A percentile compares a stretch with the other conserved stretches of the same genome.
phyloP scores from a whole-genome alignment of 2,329 filamentous ascomycete genomes.

The Trichothecium sympodiale region DNA sequence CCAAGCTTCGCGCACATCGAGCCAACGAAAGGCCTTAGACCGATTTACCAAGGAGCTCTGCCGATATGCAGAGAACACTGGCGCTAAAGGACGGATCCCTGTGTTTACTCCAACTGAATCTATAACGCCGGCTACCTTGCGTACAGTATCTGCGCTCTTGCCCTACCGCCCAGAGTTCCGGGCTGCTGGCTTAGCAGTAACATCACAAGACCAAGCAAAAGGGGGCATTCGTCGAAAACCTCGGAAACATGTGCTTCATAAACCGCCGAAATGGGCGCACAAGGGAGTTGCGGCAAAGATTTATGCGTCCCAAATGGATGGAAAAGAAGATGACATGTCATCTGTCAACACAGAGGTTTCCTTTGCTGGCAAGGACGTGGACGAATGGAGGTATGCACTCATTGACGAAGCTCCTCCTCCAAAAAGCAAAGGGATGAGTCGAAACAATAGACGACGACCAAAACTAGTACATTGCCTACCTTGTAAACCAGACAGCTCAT shows the following conservation, averaged over 20 bases:
- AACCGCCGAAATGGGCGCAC: neutral
- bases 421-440: constrained; percentile 7
- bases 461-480: constrained; percentile 13
- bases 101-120: constrained; percentile 27
- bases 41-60: constrained; percentile 20
- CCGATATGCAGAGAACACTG: constrained; percentile 20
- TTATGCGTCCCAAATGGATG: constrained; percentile 17
- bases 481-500: constrained; percentile 13
- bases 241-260: neutral
- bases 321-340: constrained; percentile 10
- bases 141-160: constrained; percentile 40
- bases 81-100: constrained; percentile 23
- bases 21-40: constrained; percentile 28
- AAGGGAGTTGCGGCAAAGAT: neutral
- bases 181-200: constrained; percentile 44
- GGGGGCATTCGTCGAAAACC: constrained; percentile 6
- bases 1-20: constrained; percentile 28
- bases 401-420: constrained; percentile 17
- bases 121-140: constrained; percentile 30
- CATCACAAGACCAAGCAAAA: constrained; percentile 34
- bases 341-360: constrained; percentile 17
- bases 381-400: constrained; percentile 22
- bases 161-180: constrained; percentile 43
- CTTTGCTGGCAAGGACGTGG: constrained; percentile 17
- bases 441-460: neutral